Evolutionary conservation across 2,329 filamentous ascomycete genomes (phyloP), one percentile per base, ranked within the genome.

Genomic region (Nakataea oryzae): DNA sequence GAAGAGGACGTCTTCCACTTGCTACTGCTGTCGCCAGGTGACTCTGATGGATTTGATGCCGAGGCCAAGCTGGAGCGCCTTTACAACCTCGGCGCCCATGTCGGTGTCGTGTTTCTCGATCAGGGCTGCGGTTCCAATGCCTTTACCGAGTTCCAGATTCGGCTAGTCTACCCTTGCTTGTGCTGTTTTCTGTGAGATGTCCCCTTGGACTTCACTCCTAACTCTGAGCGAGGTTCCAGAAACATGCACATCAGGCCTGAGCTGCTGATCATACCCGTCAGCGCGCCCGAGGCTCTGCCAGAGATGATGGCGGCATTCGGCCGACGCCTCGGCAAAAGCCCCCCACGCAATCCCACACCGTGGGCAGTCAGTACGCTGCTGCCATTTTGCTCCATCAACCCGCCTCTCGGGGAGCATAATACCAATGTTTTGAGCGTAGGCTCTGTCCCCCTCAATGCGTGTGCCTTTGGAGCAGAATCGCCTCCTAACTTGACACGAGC

Each of bases 71-170:
- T 80, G 17, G 73, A 78, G 63, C 72, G 75, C 21, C 69, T 83
- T 13, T 73, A 70, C 47, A 66, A 74, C 61, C 69, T 78, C n/a
- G 29, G 50, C 3, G 56, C 32, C 79, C 71, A 76, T 62, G 67
- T 72, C 12, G 79, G 73, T n/a, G 68, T 81, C 29, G 58, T 83
- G 21, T 77, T 82, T 61, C 70, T 83, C 54, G 68, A 69, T 54
- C 69, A 71, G 4, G 64, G 67, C 13, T 68, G 66, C 12, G 69
- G 66, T 14, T 54, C 27, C 28, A 27, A 30, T 17, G 21, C 68
- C 1, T 74, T 79, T 61, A 75, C 76, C 70, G 70, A 68, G 21
- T 68, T 84, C 47, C 79, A 84, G 60, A 70, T 77, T 59, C 69
- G 75, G 78, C 81, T 17, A 11, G 57, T 41, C n/a, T 32, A 9